Evolutionary conservation across 805 yeast species (phyloP), one percentile per base, ranked within the genome.

Genomic region (Wickerhamomyces tratensis): DNA sequence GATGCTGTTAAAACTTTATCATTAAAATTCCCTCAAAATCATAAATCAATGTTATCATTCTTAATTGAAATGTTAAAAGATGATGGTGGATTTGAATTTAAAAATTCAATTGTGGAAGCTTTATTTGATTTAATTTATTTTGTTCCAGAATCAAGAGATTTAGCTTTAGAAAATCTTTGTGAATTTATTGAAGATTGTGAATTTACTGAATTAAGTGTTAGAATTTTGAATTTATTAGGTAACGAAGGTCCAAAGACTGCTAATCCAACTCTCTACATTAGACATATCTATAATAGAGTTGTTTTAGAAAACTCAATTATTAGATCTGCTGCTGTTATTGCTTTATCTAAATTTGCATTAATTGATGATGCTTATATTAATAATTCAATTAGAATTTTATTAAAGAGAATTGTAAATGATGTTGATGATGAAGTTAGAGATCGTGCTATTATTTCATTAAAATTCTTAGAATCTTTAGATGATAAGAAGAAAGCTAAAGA

Each of bases 141-240:
- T 57, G 80, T 87, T 46, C 95, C 96, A 20, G 79, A 72, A 49
- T 86, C 94, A 12, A 77, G 86, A 56, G 93, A 85, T 52, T 63
- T 76, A 39, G 95, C 96, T 25, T 70, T 93, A 56, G 87, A 85
- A 65, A 82, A 82, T 62, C 72, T 93, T 54, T 88, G 98, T 72
- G 98, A 93, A 64, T 89, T 88, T 59, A 93, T 93, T 55, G 98
- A 93, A 66, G 98, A 93, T 70, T 93, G 98, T 68, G 98, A 93
- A 67, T 91, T 74, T 67, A 85, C 96, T 30, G 96, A 88, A 64
- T 77, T 93, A 47, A 78, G 94, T 27, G 95, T 89, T n/a, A 78
- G 98, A 58, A 82, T 93, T 45, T 72, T 93, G 62, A 96, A 89
- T 64, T 64, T 91, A 47, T 74, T 93, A 50, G 98, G 98, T 59